Conservation (phyloP, 2,329 filamentous ascomycete species). For the Colletotrichum sp. region DNA sequence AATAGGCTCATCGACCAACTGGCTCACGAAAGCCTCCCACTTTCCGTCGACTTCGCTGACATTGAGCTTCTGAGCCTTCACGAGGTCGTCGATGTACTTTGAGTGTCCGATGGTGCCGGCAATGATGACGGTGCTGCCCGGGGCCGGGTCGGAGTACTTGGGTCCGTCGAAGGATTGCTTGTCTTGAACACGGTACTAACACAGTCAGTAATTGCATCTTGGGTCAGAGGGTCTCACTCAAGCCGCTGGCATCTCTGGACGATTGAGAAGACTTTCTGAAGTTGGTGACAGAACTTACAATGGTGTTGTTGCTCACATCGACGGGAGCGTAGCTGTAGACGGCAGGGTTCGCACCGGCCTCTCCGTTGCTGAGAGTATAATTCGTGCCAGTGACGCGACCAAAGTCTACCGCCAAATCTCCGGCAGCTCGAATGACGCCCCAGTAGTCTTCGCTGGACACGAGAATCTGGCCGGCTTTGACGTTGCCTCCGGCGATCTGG, state of each 20-base stretch:
- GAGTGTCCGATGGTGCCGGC: slow-evolving; percentile 72
- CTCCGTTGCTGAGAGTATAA: slow-evolving; percentile 61
- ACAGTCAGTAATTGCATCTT: not conserved
- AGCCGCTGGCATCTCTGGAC: not conserved
- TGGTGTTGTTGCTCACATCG: slow-evolving; percentile 51
- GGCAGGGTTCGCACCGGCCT: slow-evolving; percentile 37
- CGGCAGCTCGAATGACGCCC: slow-evolving; percentile 70
- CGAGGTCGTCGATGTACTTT: slow-evolving; percentile 62
- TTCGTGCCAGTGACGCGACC: slow-evolving; percentile 73
- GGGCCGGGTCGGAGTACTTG: slow-evolving; percentile 42
- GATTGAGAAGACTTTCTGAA: not conserved
- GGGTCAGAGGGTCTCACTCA: not conserved
- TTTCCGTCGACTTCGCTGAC: slow-evolving; percentile 61
- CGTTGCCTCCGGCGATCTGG: slow-evolving; percentile 40
- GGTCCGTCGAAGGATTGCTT: slow-evolving; percentile 50
- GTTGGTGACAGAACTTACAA: slow-evolving; percentile 35
- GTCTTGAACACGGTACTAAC: slow-evolving; percentile 47
- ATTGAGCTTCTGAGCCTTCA: slow-evolving; percentile 61
- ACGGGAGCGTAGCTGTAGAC: slow-evolving; percentile 48
- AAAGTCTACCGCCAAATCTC: slow-evolving; percentile 72
- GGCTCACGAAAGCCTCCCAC: slow-evolving; percentile 73
- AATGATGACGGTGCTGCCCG: slow-evolving; percentile 64
- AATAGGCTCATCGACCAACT: slow-evolving; percentile 62
- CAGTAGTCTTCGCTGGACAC: slow-evolving; percentile 67
- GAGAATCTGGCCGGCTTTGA: slow-evolving; percentile 52